Percentiles rank a stretch among this genome's conserved stretches.
Conservation (phyloP, 208 protist species). For the Leishmania tarentolae region DNA sequence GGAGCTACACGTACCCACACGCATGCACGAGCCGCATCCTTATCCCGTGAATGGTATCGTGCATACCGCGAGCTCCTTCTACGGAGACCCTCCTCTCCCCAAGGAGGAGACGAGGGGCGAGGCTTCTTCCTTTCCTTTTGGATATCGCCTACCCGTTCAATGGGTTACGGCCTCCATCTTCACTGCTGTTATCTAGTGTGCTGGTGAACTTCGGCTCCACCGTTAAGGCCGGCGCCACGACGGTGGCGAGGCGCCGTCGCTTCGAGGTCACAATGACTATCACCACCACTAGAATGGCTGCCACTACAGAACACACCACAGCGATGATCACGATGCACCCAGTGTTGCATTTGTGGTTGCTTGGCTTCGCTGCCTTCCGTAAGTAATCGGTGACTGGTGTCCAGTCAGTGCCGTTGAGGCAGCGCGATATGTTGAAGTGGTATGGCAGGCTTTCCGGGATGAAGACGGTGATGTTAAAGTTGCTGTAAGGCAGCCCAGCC, state of each 20-base stretch:
- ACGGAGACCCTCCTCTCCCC: background rate
- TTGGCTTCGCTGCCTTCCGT: constrained; percentile 8
- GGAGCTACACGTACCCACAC: background rate
- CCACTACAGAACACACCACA: constrained; percentile 56
- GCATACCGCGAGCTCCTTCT: background rate
- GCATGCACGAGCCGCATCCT: background rate
- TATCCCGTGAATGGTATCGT: background rate
- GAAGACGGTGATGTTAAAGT: constrained; percentile 52
- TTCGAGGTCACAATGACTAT: constrained; percentile 78
- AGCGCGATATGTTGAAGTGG: constrained; percentile 42
- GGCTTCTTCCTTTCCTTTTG: constrained; percentile 1
- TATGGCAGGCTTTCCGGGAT: constrained; percentile 36
- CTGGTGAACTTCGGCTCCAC: constrained; percentile 52
- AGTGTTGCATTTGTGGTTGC: constrained; percentile 41
- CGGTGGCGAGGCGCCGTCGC: constrained; percentile 65
- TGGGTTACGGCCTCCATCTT: constrained; percentile 36
- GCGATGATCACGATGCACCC: constrained; percentile 80
- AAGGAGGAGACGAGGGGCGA: background rate
- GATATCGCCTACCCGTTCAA: constrained; percentile 11
- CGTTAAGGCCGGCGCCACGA: constrained; percentile 48
- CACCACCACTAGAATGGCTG: constrained; percentile 52
- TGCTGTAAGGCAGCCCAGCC: constrained; percentile 7
- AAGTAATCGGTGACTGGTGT: constrained; percentile 25
- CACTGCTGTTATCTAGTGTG: constrained; percentile 28
- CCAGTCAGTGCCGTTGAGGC: constrained; percentile 57